Evolutionary conservation across 768 basidiomycete species (phyloP).

Genomic region (Psilocybe azurescens): DNA sequence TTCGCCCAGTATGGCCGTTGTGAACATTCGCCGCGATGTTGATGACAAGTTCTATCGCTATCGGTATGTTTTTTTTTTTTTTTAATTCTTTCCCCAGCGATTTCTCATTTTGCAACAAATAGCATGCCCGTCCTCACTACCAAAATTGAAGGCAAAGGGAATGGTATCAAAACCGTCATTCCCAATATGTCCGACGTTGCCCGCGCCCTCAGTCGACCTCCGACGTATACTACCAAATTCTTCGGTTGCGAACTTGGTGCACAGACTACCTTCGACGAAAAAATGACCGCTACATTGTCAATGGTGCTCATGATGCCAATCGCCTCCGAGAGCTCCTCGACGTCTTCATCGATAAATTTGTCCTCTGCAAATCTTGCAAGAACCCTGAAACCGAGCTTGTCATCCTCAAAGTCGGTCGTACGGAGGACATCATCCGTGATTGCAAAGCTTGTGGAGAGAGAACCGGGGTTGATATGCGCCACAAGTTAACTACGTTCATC

Average conservation of each 20-base stretch:
- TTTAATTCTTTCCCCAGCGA: background rate
- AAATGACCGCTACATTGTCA: conserved; percentile 98
- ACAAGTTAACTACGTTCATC: conserved; percentile 96
- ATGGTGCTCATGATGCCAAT: conserved; percentile 91
- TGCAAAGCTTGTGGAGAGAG: conserved; percentile 98
- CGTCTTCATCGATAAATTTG: conserved; percentile 97
- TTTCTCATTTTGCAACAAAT: conserved; percentile 12
- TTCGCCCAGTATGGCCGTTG: conserved; percentile 85
- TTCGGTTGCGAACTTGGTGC: conserved; percentile 99
- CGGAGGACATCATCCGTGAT: conserved; percentile 90
- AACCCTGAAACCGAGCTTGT: conserved; percentile 98
- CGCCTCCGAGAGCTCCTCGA: conserved; percentile 96
- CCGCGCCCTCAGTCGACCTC: conserved; percentile 91
- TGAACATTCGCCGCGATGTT: conserved; percentile 95
- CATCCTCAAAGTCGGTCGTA: conserved; percentile 81
- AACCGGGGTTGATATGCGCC: conserved; percentile 92
- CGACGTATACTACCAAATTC: conserved; percentile 98
- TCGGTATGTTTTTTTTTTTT: conserved; percentile 55
- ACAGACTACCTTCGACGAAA: conserved; percentile 95
- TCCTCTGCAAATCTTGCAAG: conserved; percentile 97
- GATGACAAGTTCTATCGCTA: conserved; percentile 97
- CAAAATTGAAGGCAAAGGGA: conserved; percentile 99
- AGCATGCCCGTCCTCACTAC: conserved; percentile 96
- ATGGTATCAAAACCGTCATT: conserved; percentile 98
- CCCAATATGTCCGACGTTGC: conserved; percentile 99